Evolutionary conservation across 345 rosid species (phyloP), one percentile per base, ranked within the genome.

Genomic region (Salix exigua): DNA sequence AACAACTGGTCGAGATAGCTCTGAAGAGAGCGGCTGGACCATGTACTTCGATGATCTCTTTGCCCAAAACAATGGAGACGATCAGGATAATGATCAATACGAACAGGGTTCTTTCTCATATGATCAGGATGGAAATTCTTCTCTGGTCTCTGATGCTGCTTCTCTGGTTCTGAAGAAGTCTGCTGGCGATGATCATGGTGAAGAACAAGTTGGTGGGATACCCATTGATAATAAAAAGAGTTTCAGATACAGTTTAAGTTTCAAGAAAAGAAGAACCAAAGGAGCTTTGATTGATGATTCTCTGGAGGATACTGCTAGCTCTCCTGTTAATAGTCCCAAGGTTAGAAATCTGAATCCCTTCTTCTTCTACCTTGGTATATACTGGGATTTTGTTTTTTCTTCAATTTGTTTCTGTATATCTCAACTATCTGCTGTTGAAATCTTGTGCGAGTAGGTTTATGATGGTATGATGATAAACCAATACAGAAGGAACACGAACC

Each of bases 21-120:
- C 26, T 62, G 86, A 82, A 67, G 90, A 87, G 83, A 90, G 93
- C 75, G 84, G 90, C 12, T 90, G 93, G 93, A 90, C 93, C 19
- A 83, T 65, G 81, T 90, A 90, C 76, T 79, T 90, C 35, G 88
- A 88, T 14, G 90, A 88, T 77, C 86, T 80, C 72, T 82, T 75
- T 68, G 83, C 79, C 58, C 33, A 75, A 1, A 51, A 72, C 46
- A 81, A 79, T 7, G 31, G 26, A 35, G 64, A 77, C 16, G 31
- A 28, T 11, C 42, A 61, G 16, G 30, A 35, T 40, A 37, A 37
- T 65, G 58, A 21, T 30, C 26, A 35, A 12, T 21, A 35, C 23
- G 66, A 68, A 6, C 44, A 12, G 28, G 21, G 65, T 60, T 79
- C 62, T 70, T 77, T 69, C 65, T 70, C 82, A 46, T 63, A 62